Conservation (phyloP, 345 rosid species). For the Syzygium grande region DNA sequence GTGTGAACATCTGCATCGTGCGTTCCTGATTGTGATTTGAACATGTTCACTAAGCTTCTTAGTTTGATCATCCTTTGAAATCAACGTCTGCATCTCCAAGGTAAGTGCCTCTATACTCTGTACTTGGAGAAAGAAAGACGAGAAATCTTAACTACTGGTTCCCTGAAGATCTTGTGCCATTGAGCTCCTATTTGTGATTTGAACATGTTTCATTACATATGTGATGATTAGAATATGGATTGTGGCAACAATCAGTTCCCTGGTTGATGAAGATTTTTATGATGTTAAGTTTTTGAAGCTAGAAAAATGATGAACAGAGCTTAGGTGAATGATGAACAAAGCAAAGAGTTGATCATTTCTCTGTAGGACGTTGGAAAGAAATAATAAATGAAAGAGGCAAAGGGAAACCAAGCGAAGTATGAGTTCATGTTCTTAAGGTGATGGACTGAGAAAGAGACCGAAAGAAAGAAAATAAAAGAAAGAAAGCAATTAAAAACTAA, state of each 20-base stretch:
- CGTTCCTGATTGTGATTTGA: too few relatives aligned
- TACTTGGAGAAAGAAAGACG: too few relatives aligned
- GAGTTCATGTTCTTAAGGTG: too few relatives aligned
- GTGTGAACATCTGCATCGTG: too few relatives aligned
- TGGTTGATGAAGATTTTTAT: not conserved
- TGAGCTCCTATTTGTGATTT: not conserved
- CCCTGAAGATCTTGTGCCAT: not conserved
- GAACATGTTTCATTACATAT: not conserved
- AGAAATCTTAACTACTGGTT: too few relatives aligned
- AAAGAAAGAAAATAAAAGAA: too few relatives aligned
- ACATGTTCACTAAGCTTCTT: too few relatives aligned
- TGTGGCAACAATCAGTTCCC: not conserved
- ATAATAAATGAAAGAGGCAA: not conserved
- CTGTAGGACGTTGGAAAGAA: not conserved
- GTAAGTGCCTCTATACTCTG: too few relatives aligned
- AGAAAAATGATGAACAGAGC: not conserved
- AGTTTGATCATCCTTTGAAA: too few relatives aligned
- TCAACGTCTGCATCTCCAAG: too few relatives aligned
- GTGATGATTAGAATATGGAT: not conserved
- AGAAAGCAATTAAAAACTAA: too few relatives aligned
- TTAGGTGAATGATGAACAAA: not conserved
- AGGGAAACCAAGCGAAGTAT: not conserved
- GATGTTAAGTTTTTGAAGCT: not conserved
- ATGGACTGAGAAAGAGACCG: too few relatives aligned
- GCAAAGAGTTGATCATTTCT: not conserved